Conservation (phyloP, 441 rosid species). For the Pelargonium exstipulatum region DNA sequence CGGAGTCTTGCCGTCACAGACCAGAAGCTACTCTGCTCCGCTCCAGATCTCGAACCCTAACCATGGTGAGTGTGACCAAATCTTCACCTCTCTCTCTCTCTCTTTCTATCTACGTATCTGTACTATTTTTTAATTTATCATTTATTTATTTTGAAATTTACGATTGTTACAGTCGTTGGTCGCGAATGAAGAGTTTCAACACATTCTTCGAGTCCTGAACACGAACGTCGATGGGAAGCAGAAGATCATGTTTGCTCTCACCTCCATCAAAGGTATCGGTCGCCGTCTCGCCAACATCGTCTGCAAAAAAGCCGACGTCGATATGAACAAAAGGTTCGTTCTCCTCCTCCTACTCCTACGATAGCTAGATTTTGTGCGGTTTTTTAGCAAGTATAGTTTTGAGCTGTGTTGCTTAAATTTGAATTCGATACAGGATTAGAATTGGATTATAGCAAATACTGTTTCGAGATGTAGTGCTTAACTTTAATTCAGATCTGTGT, state of each 20-base stretch:
- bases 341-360: neutral
- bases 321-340: slow-evolving; percentile 28
- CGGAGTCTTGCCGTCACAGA: neutral
- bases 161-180: slow-evolving; percentile 20
- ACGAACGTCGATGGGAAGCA: slow-evolving; percentile 19
- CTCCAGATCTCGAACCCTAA: neutral
- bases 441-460: too few species aligned
- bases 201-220: slow-evolving; percentile 27
- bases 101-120: neutral
- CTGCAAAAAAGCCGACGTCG: slow-evolving; percentile 33
- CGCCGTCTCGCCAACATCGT: slow-evolving; percentile 30
- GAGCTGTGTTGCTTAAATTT: neutral
- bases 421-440: neutral
- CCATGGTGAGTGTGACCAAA: neutral
- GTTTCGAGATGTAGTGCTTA: too few species aligned
- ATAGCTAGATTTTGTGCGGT: neutral
- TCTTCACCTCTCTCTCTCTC: neutral
- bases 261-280: slow-evolving; percentile 30
- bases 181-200: slow-evolving; percentile 30
- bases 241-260: slow-evolving; percentile 30
- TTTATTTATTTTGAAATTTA: neutral
- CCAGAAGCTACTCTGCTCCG: neutral
- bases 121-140: neutral
- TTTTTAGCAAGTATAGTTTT: neutral
- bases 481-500: too few species aligned